Conservation (phyloP, 179 eudicot genomes). For the Nepenthes alata region DNA sequence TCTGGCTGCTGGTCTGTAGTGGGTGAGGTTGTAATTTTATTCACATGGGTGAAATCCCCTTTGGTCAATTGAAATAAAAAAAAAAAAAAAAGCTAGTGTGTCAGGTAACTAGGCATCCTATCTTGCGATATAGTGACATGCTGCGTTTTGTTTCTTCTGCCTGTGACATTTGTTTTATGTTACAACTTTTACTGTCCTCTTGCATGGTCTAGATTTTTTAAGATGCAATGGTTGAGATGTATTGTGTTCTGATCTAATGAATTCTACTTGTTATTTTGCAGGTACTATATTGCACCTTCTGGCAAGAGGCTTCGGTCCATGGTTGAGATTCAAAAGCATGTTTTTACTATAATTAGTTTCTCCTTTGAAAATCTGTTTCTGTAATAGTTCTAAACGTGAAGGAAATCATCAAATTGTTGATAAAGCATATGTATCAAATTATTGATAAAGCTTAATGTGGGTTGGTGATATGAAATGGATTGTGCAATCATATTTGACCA, state of each 20-base stretch:
- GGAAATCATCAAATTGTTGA: background rate
- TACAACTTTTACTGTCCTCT: background rate
- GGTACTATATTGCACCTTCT: slow-evolving; percentile 72
- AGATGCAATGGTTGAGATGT: background rate
- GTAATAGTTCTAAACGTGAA: background rate
- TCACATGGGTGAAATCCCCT: no score
- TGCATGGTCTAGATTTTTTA: background rate
- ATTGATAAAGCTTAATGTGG: no score
- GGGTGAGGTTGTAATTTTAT: no score
- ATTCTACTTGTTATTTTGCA: slow-evolving; percentile 18
- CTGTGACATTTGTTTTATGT: background rate
- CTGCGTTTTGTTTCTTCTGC: background rate
- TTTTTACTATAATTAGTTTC: background rate
- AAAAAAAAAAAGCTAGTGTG: no score
- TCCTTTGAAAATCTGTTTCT: background rate
- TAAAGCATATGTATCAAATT: no score
- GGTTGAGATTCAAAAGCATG: slow-evolving; percentile 67
- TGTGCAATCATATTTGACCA: no score
- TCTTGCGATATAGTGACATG: no score
- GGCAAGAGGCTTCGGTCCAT: slow-evolving; percentile 76
- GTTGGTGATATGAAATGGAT: no score
- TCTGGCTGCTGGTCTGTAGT: no score
- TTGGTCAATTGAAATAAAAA: no score
- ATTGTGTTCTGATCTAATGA: slow-evolving; percentile 1
- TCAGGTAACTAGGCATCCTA: no score